Percentiles rank a stretch among this genome's conserved stretches.
Evolutionary conservation across 305 asterid genomes (phyloP).

Genomic region (Fraxinus platypoda): DNA sequence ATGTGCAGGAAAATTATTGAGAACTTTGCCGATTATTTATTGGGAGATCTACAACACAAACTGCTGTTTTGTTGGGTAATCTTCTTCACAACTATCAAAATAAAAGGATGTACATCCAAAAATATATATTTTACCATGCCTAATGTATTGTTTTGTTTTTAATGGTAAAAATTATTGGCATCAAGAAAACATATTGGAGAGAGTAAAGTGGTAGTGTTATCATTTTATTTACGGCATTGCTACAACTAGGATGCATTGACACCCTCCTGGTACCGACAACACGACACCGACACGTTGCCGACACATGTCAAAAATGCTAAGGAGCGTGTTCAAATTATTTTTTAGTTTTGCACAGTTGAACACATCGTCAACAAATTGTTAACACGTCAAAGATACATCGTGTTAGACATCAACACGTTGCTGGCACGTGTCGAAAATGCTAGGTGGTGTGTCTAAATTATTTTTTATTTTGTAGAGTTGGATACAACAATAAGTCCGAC

Average conservation of each 20-base stretch:
- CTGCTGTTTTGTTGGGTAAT: slow-evolving; percentile 86
- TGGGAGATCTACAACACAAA: slow-evolving; percentile 57
- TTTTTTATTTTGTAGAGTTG: neutral
- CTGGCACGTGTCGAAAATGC: neutral
- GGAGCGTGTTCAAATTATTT: neutral
- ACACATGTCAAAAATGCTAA: neutral
- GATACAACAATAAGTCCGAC: neutral
- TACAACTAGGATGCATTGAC: neutral
- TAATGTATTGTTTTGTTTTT: neutral
- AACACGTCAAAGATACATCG: neutral
- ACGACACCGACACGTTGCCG: neutral
- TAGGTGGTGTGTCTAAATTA: neutral
- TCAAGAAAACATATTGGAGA: neutral
- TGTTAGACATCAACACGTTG: neutral
- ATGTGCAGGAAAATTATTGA: slow-evolving; percentile 57
- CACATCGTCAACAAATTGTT: neutral
- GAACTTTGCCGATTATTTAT: slow-evolving; percentile 63
- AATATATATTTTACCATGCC: neutral
- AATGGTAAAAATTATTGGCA: neutral
- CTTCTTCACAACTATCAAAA: neutral
- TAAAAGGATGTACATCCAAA: neutral
- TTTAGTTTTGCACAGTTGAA: neutral
- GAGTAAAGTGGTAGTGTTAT: neutral
- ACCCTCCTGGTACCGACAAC: neutral
- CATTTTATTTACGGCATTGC: slow-evolving; percentile 4